phyloP scores from a whole-genome alignment of 371 early-diverging fungal species.

The Fennellomyces sp. region DNA sequence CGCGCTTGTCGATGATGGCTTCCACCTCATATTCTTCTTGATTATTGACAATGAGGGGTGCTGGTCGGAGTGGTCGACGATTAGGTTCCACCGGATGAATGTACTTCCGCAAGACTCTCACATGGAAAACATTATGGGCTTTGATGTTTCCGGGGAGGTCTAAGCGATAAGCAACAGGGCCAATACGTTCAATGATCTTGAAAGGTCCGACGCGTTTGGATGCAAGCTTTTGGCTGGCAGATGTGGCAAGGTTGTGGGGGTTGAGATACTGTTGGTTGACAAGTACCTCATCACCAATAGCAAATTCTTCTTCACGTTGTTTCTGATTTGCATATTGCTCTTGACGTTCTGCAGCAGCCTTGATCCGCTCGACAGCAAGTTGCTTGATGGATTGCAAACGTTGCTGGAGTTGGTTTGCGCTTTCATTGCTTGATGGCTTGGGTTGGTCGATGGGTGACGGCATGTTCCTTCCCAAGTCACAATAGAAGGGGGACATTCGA shows the following conservation, averaged over 20 bases:
- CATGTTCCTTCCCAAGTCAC: not conserved
- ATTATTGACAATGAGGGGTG: conserved; percentile 31
- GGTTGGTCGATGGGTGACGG: not conserved
- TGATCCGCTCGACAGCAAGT: not conserved
- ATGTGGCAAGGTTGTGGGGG: not conserved
- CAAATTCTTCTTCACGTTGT: not conserved
- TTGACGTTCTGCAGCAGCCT: not conserved
- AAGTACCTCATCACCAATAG: not conserved
- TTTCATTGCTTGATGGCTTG: not conserved
- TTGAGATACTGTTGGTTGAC: not conserved
- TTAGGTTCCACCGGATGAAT: not conserved
- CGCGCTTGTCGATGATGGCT: conserved; percentile 23
- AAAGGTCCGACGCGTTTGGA: not conserved
- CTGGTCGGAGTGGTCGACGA: conserved; percentile 15
- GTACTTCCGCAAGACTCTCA: not conserved
- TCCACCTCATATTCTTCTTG: conserved; percentile 39
- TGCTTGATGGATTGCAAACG: not conserved
- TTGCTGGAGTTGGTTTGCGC: not conserved
- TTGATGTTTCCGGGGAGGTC: not conserved
- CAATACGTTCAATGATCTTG: not conserved
- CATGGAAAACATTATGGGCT: not conserved
- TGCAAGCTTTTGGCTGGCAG: not conserved
- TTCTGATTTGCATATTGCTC: not conserved
- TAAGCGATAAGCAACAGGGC: not conserved
- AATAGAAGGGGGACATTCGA: not conserved